phyloP scores from a whole-genome alignment of 108 stramenopile genomes.

The Cyclostephanos invisitatus region DNA sequence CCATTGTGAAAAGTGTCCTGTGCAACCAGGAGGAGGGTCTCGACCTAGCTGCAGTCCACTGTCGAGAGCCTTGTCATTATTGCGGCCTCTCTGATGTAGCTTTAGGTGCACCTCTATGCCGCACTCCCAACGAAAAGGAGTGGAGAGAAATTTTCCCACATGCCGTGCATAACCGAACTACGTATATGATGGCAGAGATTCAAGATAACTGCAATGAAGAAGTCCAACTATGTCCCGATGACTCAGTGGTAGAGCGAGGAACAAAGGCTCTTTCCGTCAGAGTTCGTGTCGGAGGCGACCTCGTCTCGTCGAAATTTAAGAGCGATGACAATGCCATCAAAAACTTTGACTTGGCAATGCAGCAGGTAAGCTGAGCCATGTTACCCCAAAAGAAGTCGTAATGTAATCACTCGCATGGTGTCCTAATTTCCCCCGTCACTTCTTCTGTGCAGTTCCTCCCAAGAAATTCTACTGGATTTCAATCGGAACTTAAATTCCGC shows the following conservation, averaged over 20 bases:
- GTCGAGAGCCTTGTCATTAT: slow-evolving; percentile 67
- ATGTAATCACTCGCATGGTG: background rate
- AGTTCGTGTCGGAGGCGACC: slow-evolving; percentile 72
- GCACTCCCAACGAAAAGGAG: slow-evolving; percentile 73
- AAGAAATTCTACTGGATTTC: slow-evolving; percentile 66
- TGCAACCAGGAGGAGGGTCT: slow-evolving; percentile 56
- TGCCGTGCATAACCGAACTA: slow-evolving; percentile 46
- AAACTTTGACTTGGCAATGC: slow-evolving; percentile 62
- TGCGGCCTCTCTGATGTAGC: slow-evolving; percentile 79
- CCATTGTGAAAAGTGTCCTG: slow-evolving; percentile 63
- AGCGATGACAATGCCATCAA: slow-evolving; percentile 35
- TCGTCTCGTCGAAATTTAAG: slow-evolving; percentile 53
- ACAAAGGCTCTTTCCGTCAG: slow-evolving; percentile 51
- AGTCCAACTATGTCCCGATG: background rate
- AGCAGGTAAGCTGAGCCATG: slow-evolving; percentile 24
- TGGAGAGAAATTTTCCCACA: slow-evolving; percentile 75
- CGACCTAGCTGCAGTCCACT: slow-evolving; percentile 55
- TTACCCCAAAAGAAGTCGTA: background rate
- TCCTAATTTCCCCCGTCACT: background rate
- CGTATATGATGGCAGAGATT: slow-evolving; percentile 65
- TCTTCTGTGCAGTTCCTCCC: slow-evolving; percentile 59
- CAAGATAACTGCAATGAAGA: background rate
- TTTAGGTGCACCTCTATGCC: slow-evolving; percentile 74
- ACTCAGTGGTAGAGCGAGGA: background rate
- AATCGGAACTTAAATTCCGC: slow-evolving; percentile 68